phyloP scores from a whole-genome alignment of 2,329 filamentous ascomycete species.

The Raffaelea arxii region DNA sequence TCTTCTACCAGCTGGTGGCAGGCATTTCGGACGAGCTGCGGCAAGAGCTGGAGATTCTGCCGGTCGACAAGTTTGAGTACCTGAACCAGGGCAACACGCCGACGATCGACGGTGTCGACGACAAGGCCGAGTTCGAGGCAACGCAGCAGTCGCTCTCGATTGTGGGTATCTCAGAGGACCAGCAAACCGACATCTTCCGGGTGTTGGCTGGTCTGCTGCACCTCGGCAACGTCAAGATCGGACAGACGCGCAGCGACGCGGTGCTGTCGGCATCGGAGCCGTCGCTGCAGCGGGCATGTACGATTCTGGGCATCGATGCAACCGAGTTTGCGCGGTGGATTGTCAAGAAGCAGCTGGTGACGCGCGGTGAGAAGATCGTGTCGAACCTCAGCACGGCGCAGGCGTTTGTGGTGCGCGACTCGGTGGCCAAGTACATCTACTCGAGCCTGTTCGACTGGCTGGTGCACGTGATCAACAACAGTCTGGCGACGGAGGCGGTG shows the following conservation, averaged over 20 bases:
- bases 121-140: conserved; percentile 86
- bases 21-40: conserved; percentile 80
- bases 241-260: conserved; percentile 79
- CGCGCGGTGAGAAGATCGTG: conserved; percentile 92
- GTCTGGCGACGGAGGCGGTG: conserved; percentile 81
- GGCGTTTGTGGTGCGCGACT: conserved; percentile 88
- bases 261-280: conserved; percentile 73
- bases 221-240: conserved; percentile 94
- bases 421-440: conserved; percentile 97
- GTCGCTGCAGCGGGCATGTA: conserved; percentile 69
- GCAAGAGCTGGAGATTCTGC: conserved; percentile 66
- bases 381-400: conserved; percentile 92
- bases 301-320: conserved; percentile 78
- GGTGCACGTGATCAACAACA: conserved; percentile 90
- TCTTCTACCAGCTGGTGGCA: conserved; percentile 95
- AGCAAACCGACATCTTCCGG: conserved; percentile 81
- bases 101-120: conserved; percentile 86
- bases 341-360: conserved; percentile 96
- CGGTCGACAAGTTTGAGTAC: conserved; percentile 89
- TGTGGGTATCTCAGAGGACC: conserved; percentile 67
- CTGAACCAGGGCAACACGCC: conserved; percentile 91
- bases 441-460: conserved; percentile 98
- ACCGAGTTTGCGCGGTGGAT: conserved; percentile 93
- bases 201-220: conserved; percentile 85
- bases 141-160: conserved; percentile 79